Base-by-base conservation (phyloP, 768 basidiomycete genomes). In the Paxillus rubicundulus region DNA sequence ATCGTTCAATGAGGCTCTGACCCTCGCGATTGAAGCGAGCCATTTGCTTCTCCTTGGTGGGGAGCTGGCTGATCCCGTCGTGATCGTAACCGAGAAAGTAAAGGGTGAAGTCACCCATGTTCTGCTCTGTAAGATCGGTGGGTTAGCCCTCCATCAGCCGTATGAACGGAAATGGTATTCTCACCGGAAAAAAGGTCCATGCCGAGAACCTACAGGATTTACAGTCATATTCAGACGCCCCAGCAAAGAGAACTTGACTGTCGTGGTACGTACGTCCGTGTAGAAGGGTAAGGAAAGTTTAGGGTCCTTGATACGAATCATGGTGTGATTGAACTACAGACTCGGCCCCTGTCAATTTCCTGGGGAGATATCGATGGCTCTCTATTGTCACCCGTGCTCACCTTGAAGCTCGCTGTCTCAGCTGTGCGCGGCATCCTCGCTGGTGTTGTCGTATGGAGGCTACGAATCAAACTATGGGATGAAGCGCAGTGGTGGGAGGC, bases 261-360 rank as follows among this genome's bases (percentile, higher is more conserved):
- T 4, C 20, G 21, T 42, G 38, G 47, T 18, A 60, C 78, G 61
- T 49, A 83, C 87, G 38, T 90, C 80, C 50, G 79, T 77, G 73
- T 96, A 96, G 71, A 93, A 98, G 18, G 77, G 73, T 54, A 96
- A 66, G 16, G 92, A 94, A 41, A 72, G 76, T 59, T 92, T 84
- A 8, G 92, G 87, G 66, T 96, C 92, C 75, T 86, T 94, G 67
- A 96, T 78, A 60, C 93, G 82, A 61, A 94, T 68, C 92, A 92
- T 92, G 17, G 87, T 89, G 69, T 93, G 90, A 66, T 92, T 90
- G 72, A 88, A 84, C 86, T 89, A 55, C 38, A 32, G 21, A 36
- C 24, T n/a, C n/a, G 42, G 33, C 16, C 48, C 44, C 38, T 39
- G 27, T 52, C n/a, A 54, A 21, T n/a, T 7, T 5, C 21, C 20